Evolutionary conservation across 768 basidiomycete genomes (phyloP).

Genomic region (Hygrocybe coccinea): DNA sequence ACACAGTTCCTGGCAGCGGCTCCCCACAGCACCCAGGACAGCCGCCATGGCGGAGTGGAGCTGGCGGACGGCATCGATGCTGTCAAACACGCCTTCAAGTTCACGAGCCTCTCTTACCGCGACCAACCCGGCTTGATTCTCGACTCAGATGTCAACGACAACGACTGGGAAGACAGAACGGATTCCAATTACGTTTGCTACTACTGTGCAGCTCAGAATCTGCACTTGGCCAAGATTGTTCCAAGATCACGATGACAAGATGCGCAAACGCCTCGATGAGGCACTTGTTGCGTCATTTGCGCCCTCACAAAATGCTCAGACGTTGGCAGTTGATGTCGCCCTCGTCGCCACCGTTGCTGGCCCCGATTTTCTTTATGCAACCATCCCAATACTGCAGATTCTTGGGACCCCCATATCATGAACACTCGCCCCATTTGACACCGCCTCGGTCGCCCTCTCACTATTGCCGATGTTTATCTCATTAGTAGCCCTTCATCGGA

Average conservation of each 20-base stretch:
- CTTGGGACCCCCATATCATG: too few relatives aligned
- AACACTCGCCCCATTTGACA: too few relatives aligned
- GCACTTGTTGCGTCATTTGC: too few relatives aligned
- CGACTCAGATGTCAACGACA: background rate
- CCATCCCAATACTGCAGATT: too few relatives aligned
- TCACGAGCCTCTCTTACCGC: slow-evolving; percentile 1
- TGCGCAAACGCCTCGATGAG: slow-evolving; percentile 6
- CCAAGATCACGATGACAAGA: slow-evolving; percentile 3
- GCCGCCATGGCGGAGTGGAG: background rate
- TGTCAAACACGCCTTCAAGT: background rate
- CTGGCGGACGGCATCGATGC: background rate
- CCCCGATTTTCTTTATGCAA: too few relatives aligned
- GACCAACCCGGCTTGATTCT: slow-evolving; percentile 2
- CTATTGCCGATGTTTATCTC: too few relatives aligned
- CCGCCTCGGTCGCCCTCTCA: too few relatives aligned
- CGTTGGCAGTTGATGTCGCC: too few relatives aligned
- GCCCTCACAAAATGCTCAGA: too few relatives aligned
- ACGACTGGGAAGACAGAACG: slow-evolving; percentile 2
- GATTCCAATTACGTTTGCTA: slow-evolving; percentile 2
- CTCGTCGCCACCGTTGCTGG: too few relatives aligned
- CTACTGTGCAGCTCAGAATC: background rate
- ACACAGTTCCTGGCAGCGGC: background rate
- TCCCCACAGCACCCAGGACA: slow-evolving; percentile 2
- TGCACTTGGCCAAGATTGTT: slow-evolving; percentile 3
- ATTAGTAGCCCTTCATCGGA: too few relatives aligned